Evolutionary conservation across 202 grass and related monocot species (phyloP).

Genomic region (Dendrocalamus latiflorus): DNA sequence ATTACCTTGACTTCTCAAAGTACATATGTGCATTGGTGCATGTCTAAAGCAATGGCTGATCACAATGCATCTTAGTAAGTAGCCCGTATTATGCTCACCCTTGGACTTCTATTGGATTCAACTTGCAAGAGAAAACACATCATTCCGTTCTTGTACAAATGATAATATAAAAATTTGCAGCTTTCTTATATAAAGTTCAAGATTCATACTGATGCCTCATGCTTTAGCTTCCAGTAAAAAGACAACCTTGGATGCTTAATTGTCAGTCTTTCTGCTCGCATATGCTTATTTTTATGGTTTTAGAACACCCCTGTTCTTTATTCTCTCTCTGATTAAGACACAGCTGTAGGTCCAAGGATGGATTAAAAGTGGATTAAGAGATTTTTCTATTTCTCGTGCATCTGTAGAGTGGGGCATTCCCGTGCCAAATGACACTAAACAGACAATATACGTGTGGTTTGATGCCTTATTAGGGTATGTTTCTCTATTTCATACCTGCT

Average conservation of each 20-base stretch:
- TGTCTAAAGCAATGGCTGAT: neutral
- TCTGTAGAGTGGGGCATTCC: slow-evolving; percentile 98
- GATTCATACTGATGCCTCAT: neutral
- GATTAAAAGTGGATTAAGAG: slow-evolving; percentile 91
- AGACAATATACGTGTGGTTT: slow-evolving; percentile 99
- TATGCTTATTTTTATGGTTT: slow-evolving; percentile 12
- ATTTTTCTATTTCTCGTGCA: slow-evolving; percentile 91
- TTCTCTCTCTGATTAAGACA: slow-evolving; percentile 45
- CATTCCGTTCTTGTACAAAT: slow-evolving; percentile 11
- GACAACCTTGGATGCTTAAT: neutral
- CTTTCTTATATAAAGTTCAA: slow-evolving; percentile 5
- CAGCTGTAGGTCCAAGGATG: slow-evolving; percentile 93
- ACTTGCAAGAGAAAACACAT: slow-evolving; percentile 1
- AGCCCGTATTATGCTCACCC: neutral
- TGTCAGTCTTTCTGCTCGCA: slow-evolving; percentile 5
- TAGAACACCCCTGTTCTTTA: slow-evolving; percentile 8
- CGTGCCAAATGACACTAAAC: slow-evolving; percentile 81
- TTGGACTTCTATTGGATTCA: neutral
- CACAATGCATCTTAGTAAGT: neutral
- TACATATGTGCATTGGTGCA: neutral
- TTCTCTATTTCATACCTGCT: slow-evolving; percentile 26
- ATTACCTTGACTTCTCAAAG: slow-evolving; percentile 3
- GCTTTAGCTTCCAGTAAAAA: neutral
- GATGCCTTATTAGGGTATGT: slow-evolving; percentile 93
- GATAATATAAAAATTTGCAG: neutral